A percentile compares a stretch with the other conserved stretches of the same genome.
Evolutionary conservation across 2,329 filamentous ascomycete species (phyloP).

Genomic region (Colletotrichum musicola): DNA sequence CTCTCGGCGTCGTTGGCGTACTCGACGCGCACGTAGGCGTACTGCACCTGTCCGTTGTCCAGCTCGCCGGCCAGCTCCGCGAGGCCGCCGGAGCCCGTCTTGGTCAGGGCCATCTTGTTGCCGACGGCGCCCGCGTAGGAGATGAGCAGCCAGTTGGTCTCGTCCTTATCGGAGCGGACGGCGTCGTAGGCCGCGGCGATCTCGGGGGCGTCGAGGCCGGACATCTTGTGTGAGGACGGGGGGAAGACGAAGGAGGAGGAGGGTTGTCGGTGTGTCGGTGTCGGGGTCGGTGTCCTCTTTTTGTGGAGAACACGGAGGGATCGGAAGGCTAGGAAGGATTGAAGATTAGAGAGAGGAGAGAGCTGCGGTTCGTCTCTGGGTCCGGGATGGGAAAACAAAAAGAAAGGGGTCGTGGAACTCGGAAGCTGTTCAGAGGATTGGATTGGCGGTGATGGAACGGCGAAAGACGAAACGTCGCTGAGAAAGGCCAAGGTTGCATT

Average conservation of each 20-base stretch:
- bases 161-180: constrained; percentile 75
- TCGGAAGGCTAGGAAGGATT: constrained; percentile 1
- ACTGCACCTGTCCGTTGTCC: constrained; percentile 72
- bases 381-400: not conserved
- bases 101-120: constrained; percentile 67
- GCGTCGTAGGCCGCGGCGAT: constrained; percentile 75
- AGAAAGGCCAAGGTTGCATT: constrained; percentile 38
- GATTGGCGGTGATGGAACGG: constrained; percentile 33
- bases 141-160: constrained; percentile 76
- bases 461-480: constrained; percentile 25
- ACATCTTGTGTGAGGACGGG: constrained; percentile 56
- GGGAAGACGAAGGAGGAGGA: not conserved
- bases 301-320: not conserved
- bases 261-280: not conserved
- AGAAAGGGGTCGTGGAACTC: constrained; percentile 19
- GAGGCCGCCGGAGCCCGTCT: constrained; percentile 72
- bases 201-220: constrained; percentile 68
- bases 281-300: not conserved
- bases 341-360: not conserved
- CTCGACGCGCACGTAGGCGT: constrained; percentile 75
- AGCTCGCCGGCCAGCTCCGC: constrained; percentile 67
- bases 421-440: constrained; percentile 9
- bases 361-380: constrained; percentile 5
- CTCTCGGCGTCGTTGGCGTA: constrained; percentile 80
- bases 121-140: constrained; percentile 69